Base-by-base conservation (phyloP, 768 basidiomycete species). In the Auricularia cornea region DNA sequence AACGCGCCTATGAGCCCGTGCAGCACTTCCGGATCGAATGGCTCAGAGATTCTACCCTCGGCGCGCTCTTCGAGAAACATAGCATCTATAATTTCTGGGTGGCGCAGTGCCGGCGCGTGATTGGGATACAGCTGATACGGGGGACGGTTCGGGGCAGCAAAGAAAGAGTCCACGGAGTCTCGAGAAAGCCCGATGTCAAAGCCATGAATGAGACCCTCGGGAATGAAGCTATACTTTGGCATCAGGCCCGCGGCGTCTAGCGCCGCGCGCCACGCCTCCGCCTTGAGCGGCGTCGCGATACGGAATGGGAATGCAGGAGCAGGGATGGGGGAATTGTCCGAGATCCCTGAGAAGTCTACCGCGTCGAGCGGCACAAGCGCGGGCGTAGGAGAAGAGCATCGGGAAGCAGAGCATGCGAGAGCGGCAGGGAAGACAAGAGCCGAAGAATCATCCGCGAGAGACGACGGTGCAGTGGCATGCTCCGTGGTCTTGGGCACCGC, bases 1-100 rank as follows among this genome's bases (percentile, higher is more conserved):
- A 75, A 77, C 5, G 61, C 68, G 3, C 73, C 72, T n/a, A 76
- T 67, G 26, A 75, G 68, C 4, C 10, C 20, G 28, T 73, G 70
- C 12, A 71, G 56, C 40, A 70, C 31, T 6, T 63, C 41, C 2
- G 65, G 65, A 1, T 59, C 12, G 59, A 61, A 73, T 3, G 35
- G 35, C 20, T 56, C 30, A 3, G 33, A 23, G 28, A 59, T 59
- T 2, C 57, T 18, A 20, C 54, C 56, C 23, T 32, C 38, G 18
- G n/a, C 10, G 3, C 28, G 29, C 28, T 63, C 62, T 38, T 63
- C 44, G n/a, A n/a, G n/a, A n/a, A 63, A 5, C 52, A 59, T 33
- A 10, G 56, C 33, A 5, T 33, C 32, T 12, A 63, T 63, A 3
- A 59, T 31, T 3, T 20, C 29, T 6, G 62, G 62, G 14, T 23